Evolutionary conservation across 257 asterid species (phyloP).

Genomic region (Galeopsis tetrahit): DNA sequence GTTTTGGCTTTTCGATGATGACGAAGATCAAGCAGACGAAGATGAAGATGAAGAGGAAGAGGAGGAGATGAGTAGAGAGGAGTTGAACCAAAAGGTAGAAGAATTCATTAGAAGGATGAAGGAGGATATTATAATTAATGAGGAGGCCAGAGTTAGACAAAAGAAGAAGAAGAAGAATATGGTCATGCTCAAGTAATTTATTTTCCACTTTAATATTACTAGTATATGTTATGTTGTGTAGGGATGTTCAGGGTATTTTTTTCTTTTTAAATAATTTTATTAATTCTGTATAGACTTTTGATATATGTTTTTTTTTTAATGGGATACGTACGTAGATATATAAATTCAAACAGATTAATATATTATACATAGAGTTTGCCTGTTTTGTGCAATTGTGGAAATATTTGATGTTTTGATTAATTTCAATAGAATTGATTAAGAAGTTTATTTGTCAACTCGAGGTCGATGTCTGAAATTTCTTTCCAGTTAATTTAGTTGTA

Average conservation of each 20-base stretch:
- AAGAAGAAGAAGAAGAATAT: conserved; percentile 22
- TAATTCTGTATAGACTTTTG: not conserved
- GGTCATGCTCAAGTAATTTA: conserved; percentile 14
- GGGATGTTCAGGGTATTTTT: not conserved
- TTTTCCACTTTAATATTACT: not conserved
- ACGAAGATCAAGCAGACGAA: not conserved
- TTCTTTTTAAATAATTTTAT: not conserved
- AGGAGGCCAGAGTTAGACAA: conserved; percentile 14
- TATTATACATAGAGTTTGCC: no score
- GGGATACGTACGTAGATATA: no score
- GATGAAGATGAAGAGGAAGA: not conserved
- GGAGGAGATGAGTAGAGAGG: conserved; percentile 42
- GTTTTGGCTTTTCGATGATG: conserved; percentile 38
- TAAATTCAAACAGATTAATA: no score
- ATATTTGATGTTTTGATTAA: no score
- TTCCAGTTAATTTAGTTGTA: no score
- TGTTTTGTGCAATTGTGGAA: no score
- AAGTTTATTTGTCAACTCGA: no score
- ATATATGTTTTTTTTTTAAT: no score
- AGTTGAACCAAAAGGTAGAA: conserved; percentile 49
- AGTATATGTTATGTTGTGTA: not conserved
- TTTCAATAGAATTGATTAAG: no score
- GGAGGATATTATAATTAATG: conserved; percentile 44
- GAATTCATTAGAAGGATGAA: conserved; percentile 58
- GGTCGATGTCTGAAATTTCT: no score